These are phyloP conservation scores for Chalaropsis ovoidea DNA, from an alignment of 2,329 filamentous ascomycete species.

Conservation along the genomic window DNA sequence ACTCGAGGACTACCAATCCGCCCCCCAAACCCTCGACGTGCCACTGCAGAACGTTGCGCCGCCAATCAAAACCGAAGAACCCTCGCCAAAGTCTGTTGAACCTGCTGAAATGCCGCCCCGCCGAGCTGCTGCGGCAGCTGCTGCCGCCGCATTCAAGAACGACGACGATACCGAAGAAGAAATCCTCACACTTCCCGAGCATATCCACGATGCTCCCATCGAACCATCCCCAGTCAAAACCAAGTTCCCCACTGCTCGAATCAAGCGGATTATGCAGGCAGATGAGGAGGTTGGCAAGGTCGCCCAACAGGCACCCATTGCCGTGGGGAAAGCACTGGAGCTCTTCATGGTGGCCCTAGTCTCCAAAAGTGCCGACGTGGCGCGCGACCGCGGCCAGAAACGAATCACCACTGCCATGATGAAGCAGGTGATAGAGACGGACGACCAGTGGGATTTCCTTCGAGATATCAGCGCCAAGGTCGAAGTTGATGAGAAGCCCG, in stretches of 20 bases:
- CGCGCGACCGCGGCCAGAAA: conserved; percentile 72
- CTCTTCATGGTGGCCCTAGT: conserved; percentile 96
- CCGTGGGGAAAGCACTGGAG: conserved; percentile 89
- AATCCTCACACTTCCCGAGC: conserved; percentile 29
- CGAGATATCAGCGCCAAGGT: conserved; percentile 83
- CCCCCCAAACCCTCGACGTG: neutral
- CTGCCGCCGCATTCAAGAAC: conserved; percentile 26
- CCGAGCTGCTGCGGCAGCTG: conserved; percentile 29
- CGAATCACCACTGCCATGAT: conserved; percentile 83
- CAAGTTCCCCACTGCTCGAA: conserved; percentile 92
- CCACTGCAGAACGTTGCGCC: neutral
- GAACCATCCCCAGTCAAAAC: conserved; percentile 71
- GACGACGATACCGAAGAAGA: conserved; percentile 35
- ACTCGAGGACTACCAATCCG: conserved; percentile 4
- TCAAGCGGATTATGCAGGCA: conserved; percentile 99
- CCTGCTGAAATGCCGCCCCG: conserved; percentile 32
- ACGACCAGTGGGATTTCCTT: conserved; percentile 91
- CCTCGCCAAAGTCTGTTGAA: conserved; percentile 21
- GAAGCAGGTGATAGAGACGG: conserved; percentile 77
- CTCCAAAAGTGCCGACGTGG: conserved; percentile 74
- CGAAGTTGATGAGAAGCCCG: conserved; percentile 45
- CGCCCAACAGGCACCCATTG: conserved; percentile 91
- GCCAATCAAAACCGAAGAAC: conserved; percentile 18
- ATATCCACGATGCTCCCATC: conserved; percentile 32
- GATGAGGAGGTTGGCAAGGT: conserved; percentile 98